These are phyloP conservation scores for Pestalotiopsis sp. DNA, from an alignment of 2,329 filamentous ascomycete species.

Conservation along the genomic window DNA sequence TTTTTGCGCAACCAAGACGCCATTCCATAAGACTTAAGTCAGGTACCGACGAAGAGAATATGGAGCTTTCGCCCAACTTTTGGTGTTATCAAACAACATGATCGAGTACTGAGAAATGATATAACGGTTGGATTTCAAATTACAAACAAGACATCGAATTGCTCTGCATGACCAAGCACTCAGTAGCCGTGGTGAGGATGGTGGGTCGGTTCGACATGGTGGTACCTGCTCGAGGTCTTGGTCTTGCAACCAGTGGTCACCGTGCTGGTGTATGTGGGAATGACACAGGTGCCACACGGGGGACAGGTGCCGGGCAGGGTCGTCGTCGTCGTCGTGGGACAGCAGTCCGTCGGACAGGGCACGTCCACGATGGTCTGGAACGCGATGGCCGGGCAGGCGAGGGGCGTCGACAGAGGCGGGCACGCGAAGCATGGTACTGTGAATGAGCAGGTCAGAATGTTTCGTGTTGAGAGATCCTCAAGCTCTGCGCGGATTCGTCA, in stretches of 20 bases:
- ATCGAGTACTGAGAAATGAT: too few species aligned
- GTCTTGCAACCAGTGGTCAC: background rate
- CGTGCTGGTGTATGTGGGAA: background rate
- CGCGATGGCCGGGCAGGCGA: background rate
- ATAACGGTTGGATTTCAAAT: too few species aligned
- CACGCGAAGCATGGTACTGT: background rate
- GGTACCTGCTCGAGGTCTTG: background rate
- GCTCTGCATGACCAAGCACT: background rate
- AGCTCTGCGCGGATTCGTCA: too few species aligned
- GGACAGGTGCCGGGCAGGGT: background rate
- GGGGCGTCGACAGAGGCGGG: background rate
- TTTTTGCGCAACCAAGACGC: too few species aligned
- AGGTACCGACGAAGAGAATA: too few species aligned
- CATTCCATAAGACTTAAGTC: too few species aligned
- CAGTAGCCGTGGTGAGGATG: background rate
- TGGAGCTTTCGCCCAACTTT: too few species aligned
- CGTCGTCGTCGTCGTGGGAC: background rate
- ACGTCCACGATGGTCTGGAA: background rate
- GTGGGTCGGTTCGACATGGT: too few species aligned
- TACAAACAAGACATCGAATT: too few species aligned
- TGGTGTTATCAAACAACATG: too few species aligned
- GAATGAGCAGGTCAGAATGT: background rate
- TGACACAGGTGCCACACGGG: background rate
- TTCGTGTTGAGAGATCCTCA: background rate
- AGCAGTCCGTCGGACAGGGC: background rate